Percentiles rank a stretch among this genome's conserved stretches.
Conservation (phyloP, 371 early-diverging fungal species). For the Furculomyces boomerangus region DNA sequence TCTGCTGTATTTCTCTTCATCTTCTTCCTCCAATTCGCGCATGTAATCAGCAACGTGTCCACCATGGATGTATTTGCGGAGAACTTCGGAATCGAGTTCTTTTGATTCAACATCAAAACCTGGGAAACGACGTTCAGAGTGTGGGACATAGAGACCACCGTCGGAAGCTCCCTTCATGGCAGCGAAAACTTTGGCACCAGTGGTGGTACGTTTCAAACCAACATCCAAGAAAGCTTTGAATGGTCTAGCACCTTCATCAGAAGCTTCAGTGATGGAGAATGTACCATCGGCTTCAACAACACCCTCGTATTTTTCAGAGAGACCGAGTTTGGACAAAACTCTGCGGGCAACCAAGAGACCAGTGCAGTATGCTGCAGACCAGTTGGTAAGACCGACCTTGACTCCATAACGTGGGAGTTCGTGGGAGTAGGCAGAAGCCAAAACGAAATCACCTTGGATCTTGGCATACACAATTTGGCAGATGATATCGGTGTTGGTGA, state of each 20-base stretch:
- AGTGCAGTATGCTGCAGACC: constrained; percentile 98
- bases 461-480: constrained; percentile 98
- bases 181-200: constrained; percentile 97
- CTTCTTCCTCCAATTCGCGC: constrained; percentile 93
- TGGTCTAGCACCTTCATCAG: constrained; percentile 75
- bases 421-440: constrained; percentile 96
- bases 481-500: constrained; percentile 97
- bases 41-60: constrained; percentile 98
- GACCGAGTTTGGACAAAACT: constrained; percentile 87
- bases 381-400: constrained; percentile 99
- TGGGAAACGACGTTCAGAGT: constrained; percentile 96
- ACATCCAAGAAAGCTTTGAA: constrained; percentile 99
- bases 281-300: constrained; percentile 88
- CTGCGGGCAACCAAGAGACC: constrained; percentile 98
- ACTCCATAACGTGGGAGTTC: constrained; percentile 98
- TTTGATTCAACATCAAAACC: constrained; percentile 88
- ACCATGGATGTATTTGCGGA: constrained; percentile 97
- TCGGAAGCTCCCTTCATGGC: constrained; percentile 99
- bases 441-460: constrained; percentile 96
- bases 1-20: constrained; percentile 93
- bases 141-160: constrained; percentile 98
- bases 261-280: constrained; percentile 71
- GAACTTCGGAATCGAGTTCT: constrained; percentile 80
- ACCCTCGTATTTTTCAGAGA: constrained; percentile 92
- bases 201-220: constrained; percentile 97